phyloP scores from a whole-genome alignment of 2,329 filamentous ascomycete species.

The Fonsecaea monophora region DNA sequence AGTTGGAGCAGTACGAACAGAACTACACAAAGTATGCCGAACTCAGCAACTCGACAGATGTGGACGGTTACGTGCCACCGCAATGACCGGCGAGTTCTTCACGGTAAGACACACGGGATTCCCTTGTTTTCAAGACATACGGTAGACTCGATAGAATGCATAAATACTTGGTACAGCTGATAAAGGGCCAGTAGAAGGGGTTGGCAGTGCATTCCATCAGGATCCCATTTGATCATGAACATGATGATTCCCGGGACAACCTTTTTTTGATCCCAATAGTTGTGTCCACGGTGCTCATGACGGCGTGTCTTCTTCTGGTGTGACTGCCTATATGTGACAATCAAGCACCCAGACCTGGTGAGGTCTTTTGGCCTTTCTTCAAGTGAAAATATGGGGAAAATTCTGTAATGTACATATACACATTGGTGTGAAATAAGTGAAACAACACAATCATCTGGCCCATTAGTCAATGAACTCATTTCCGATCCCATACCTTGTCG shows the following conservation, averaged over 20 bases:
- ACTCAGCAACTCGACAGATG: constrained; percentile 38
- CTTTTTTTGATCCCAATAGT: not conserved
- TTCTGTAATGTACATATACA: constrained; percentile 29
- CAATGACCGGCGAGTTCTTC: not conserved
- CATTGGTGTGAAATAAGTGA: constrained; percentile 12
- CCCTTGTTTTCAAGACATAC: not conserved
- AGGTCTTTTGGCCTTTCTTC: not conserved
- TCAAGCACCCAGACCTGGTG: not conserved
- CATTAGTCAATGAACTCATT: constrained; percentile 10
- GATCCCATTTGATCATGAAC: not conserved
- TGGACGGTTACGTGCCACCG: constrained; percentile 30
- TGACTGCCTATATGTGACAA: constrained; percentile 1
- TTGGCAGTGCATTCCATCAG: no score
- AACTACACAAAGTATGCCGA: constrained; percentile 37
- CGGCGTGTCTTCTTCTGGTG: not conserved
- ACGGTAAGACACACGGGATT: not conserved
- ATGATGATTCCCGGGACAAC: not conserved
- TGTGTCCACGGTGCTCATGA: not conserved
- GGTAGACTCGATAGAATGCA: not conserved
- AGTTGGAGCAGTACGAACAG: constrained; percentile 37
- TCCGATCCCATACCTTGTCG: not conserved
- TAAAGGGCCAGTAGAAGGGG: not conserved
- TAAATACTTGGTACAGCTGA: not conserved
- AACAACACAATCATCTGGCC: constrained; percentile 4
- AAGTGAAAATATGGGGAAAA: not conserved